A percentile compares a stretch with the other conserved stretches of the same genome.
These are phyloP conservation scores for Camelina laxa DNA, from an alignment of 345 rosid species.

Conservation along the genomic window DNA sequence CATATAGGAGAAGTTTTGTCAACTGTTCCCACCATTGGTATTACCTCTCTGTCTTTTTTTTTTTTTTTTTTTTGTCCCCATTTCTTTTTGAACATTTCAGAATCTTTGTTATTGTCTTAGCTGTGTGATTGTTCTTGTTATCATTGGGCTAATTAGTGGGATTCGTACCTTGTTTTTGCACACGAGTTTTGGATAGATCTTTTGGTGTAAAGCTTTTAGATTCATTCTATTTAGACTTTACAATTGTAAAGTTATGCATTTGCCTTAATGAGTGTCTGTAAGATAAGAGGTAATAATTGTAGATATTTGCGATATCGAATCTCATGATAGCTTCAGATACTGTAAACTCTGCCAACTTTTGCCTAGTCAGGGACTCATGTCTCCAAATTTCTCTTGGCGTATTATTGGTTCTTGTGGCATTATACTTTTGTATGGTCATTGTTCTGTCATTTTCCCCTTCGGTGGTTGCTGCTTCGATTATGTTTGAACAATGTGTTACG, in stretches of 20 bases:
- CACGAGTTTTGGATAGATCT: neutral
- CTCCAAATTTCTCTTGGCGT: conserved; percentile 10
- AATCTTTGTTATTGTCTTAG: neutral
- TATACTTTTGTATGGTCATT: conserved; percentile 11
- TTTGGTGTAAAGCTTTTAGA: neutral
- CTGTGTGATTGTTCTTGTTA: conserved; percentile 1
- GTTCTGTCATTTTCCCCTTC: neutral
- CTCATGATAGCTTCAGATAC: neutral
- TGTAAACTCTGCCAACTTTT: neutral
- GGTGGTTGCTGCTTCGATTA: conserved; percentile 1
- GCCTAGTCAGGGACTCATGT: neutral
- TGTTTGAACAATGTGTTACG: conserved; percentile 24
- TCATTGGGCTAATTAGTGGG: neutral
- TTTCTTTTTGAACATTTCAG: neutral
- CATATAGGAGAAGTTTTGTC: conserved; percentile 99
- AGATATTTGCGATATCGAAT: neutral
- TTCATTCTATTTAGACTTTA: neutral
- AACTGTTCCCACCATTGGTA: conserved; percentile 98
- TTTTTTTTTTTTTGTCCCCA: neutral
- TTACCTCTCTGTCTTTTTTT: neutral
- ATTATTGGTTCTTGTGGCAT: neutral
- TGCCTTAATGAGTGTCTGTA: neutral
- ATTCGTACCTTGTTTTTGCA: neutral
- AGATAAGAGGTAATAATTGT: conserved; percentile 7
- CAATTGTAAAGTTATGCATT: neutral